A percentile compares a stretch with the other conserved stretches of the same genome.
phyloP scores from a whole-genome alignment of 352 stramenopile species.

The Halophytophthora batemanensis region DNA sequence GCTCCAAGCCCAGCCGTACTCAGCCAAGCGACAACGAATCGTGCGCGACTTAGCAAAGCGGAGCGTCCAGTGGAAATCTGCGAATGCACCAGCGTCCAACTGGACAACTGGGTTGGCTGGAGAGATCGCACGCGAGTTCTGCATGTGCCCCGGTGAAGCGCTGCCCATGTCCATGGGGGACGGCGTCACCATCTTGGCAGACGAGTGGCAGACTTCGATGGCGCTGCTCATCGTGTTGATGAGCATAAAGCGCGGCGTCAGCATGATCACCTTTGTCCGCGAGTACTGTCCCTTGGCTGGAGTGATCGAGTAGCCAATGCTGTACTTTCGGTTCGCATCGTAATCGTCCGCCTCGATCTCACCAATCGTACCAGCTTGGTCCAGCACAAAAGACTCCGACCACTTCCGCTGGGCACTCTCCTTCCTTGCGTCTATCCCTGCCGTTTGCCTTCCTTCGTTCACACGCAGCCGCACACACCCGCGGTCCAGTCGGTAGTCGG shows the following conservation, averaged over 20 bases:
- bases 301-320: conserved; percentile 79
- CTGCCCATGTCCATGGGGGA: conserved; percentile 42
- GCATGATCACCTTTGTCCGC: conserved; percentile 85
- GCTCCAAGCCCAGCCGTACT: conserved; percentile 83
- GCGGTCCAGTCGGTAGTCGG: conserved; percentile 56
- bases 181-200: conserved; percentile 49
- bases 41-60: conserved; percentile 66
- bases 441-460: conserved; percentile 42
- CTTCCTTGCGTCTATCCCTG: conserved; percentile 37
- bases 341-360: conserved; percentile 74
- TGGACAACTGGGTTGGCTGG: conserved; percentile 66
- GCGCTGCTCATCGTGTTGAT: conserved; percentile 71
- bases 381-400: conserved; percentile 67
- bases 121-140: conserved; percentile 51
- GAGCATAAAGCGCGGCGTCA: conserved; percentile 83
- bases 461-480: conserved; percentile 75
- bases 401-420: conserved; percentile 55
- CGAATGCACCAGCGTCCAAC: conserved; percentile 67
- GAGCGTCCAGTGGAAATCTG: conserved; percentile 84
- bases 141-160: conserved; percentile 25
- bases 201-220: conserved; percentile 81
- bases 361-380: conserved; percentile 72
- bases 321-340: conserved; percentile 59
- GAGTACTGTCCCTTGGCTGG: conserved; percentile 75
- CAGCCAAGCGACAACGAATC: conserved; percentile 72